Evolutionary conservation across 2,329 filamentous ascomycete species (phyloP).

Genomic region (Sclerotinia glacialis): DNA sequence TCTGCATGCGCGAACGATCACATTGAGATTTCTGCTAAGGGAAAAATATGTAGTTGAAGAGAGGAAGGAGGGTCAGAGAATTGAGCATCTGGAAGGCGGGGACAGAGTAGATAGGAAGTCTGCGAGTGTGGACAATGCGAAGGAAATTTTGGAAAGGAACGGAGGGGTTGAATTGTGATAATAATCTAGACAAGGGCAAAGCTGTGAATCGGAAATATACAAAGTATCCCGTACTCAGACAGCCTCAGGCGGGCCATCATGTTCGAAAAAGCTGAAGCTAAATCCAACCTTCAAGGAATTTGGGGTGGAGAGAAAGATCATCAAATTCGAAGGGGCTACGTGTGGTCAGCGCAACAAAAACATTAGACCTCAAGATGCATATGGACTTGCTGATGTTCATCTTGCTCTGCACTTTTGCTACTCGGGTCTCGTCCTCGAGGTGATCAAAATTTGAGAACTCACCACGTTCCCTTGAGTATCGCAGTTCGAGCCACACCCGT

Average conservation of each 20-base stretch:
- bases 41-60: constrained; percentile 13
- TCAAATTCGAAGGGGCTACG: neutral
- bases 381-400: neutral
- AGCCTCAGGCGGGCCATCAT: neutral
- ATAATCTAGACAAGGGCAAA: neutral
- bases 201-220: neutral
- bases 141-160: neutral
- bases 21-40: neutral
- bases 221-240: neutral
- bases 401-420: neutral
- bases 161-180: neutral
- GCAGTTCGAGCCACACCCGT: no score
- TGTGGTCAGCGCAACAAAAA: neutral
- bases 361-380: neutral
- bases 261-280: neutral
- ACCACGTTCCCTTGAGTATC: neutral
- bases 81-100: neutral
- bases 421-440: no score
- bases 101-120: neutral
- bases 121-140: neutral
- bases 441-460: neutral
- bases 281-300: neutral
- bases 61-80: neutral
- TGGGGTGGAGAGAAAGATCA: neutral
- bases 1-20: neutral